These are phyloP conservation scores for Baorangia bicolor DNA, from an alignment of 768 basidiomycete species.

Conservation along the genomic window DNA sequence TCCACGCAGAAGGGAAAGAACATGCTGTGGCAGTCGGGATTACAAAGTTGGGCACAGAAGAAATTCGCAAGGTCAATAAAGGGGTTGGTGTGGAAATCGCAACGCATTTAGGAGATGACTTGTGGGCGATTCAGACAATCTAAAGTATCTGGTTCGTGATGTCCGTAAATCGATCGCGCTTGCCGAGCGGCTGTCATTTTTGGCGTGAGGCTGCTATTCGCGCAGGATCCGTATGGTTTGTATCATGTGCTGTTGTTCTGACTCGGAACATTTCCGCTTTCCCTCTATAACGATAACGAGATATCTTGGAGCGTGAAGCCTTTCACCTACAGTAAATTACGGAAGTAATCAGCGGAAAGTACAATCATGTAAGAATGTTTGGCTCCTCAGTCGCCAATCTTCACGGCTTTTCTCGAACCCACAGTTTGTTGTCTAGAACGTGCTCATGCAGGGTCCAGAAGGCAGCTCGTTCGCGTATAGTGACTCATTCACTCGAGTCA, in stretches of 20 bases:
- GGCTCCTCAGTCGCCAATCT: background rate
- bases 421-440: background rate
- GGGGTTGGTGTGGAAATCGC: constrained; percentile 85
- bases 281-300: background rate
- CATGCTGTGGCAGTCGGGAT: constrained; percentile 86
- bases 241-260: background rate
- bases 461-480: constrained; percentile 36
- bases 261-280: constrained; percentile 19
- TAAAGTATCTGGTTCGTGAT: constrained; percentile 32
- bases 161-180: background rate
- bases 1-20: constrained; percentile 95
- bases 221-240: background rate
- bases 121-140: constrained; percentile 71
- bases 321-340: background rate
- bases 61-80: constrained; percentile 88
- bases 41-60: constrained; percentile 79
- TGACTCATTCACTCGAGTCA: constrained; percentile 52
- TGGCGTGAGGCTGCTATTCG: background rate
- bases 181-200: background rate
- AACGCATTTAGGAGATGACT: constrained; percentile 84
- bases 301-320: background rate
- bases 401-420: background rate
- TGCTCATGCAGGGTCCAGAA: constrained; percentile 15
- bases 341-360: background rate
- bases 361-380: background rate